These are phyloP conservation scores for Colletotrichum sp. DNA, from an alignment of 2,329 filamentous ascomycete genomes.

Conservation along the genomic window DNA sequence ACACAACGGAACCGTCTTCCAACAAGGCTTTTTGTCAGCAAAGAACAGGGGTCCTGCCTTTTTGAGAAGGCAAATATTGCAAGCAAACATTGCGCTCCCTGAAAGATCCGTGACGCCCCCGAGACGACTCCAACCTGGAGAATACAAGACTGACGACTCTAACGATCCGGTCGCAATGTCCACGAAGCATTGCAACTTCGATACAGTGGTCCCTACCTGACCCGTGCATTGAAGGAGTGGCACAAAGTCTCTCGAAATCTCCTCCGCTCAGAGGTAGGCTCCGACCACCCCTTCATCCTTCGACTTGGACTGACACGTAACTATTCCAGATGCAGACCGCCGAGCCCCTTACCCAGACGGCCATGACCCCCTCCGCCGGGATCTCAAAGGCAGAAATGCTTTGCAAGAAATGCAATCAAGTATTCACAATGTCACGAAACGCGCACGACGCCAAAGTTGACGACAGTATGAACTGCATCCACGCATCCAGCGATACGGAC, in stretches of 20 bases:
- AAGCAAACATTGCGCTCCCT: neutral
- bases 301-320: neutral
- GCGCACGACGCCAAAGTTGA: neutral
- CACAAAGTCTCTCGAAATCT: rapidly evolving
- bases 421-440: rapidly evolving
- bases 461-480: rapidly evolving
- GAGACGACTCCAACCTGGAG: neutral
- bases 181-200: neutral
- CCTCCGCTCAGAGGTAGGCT: too few relatives aligned
- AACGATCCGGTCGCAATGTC: neutral
- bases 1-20: neutral
- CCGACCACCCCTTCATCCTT: neutral
- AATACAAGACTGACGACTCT: neutral
- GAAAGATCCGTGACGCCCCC: neutral
- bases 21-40: neutral
- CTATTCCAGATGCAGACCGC: neutral
- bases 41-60: neutral
- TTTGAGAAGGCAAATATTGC: neutral
- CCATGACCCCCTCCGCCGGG: neutral
- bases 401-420: neutral
- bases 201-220: neutral
- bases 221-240: rapidly evolving
- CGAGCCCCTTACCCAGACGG: neutral
- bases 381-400: rapidly evolving
- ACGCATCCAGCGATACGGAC: neutral